Evolutionary conservation across 768 basidiomycete species (phyloP), one percentile per base, ranked within the genome.

Genomic region (Termitomyces bulborhizus): DNA sequence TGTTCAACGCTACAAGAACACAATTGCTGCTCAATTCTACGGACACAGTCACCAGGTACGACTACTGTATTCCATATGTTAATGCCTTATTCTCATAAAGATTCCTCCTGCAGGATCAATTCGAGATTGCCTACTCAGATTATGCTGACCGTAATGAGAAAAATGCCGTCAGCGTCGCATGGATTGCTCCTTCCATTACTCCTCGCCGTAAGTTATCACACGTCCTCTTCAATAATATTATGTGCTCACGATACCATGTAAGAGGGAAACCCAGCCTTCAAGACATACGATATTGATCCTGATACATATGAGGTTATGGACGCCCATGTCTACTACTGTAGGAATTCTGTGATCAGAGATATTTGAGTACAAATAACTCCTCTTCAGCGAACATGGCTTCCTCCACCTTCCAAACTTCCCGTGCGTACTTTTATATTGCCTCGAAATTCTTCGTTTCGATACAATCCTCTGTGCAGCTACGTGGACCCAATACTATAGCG

Each of bases 221-320:
- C 31, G 15, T 46, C 15, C 37, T n/a, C 34, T 9, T 29, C 24
- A 9, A 43, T 36, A 7, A 18, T 4, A 12, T 15, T 32, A 32
- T 32, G 0, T 34, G 3, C 34, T 34, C 34, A 26, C 5, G 15
- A 48, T 48, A 48, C 7, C 4, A 26, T 26, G 26, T 7, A 53
- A 84, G 82, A 71, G 54, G 80, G 75, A 34, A 82, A 82, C 60
- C 81, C 76, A 3, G 77, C 76, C 12, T 84, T 79, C 70, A 78
- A 80, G 50, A 66, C 84, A 0, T 85, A 85, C 63, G 83, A 85
- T 50, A 70, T 86, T 27, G 85, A 86, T 61, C 81, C 83, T 3
- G 82, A 83, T 56, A 84, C 83, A 7, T 85, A 79, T 59, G 85
- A 85, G 60, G 66, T 86, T 47, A 80, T 85, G 77, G 83, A 86